Evolutionary conservation across 1,284 basidiomycete species (phyloP).

Genomic region (Chalciporus sp.): DNA sequence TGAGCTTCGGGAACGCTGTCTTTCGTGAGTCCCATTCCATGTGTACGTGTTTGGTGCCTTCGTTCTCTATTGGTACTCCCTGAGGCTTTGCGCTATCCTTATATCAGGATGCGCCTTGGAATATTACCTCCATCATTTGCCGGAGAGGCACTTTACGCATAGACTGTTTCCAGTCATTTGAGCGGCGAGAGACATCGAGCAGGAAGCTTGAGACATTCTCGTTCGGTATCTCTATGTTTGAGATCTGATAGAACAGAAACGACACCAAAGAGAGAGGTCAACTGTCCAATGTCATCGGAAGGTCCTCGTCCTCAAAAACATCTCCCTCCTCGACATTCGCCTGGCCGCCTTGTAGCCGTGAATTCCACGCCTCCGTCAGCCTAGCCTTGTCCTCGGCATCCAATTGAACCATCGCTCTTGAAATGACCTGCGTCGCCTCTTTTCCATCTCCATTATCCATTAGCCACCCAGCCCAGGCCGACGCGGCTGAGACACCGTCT

Average conservation of each 20-base stretch:
- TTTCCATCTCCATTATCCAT: conserved; percentile 40
- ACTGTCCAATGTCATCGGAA: conserved; percentile 21
- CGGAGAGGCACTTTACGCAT: no score
- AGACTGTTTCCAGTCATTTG: no score
- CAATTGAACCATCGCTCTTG: conserved; percentile 30
- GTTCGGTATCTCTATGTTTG: neutral
- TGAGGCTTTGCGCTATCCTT: no score
- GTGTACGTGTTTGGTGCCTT: neutral
- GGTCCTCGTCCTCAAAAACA: conserved; percentile 13
- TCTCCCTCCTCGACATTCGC: conserved; percentile 26
- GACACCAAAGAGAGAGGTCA: neutral
- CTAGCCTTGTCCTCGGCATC: conserved; percentile 20
- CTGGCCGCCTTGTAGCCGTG: conserved; percentile 27
- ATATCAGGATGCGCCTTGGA: no score
- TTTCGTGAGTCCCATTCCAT: neutral
- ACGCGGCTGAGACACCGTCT: conserved; percentile 41
- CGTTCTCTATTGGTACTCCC: neutral
- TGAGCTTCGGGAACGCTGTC: neutral
- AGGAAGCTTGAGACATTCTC: no score
- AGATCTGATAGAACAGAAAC: neutral
- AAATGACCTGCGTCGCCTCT: conserved; percentile 39
- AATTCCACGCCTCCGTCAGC: conserved; percentile 35
- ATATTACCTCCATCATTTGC: no score
- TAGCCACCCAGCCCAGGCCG: conserved; percentile 51
- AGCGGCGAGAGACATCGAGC: no score